Conservation (phyloP, 2,329 filamentous ascomycete genomes). For the Pseudogymnoascus sp. region DNA sequence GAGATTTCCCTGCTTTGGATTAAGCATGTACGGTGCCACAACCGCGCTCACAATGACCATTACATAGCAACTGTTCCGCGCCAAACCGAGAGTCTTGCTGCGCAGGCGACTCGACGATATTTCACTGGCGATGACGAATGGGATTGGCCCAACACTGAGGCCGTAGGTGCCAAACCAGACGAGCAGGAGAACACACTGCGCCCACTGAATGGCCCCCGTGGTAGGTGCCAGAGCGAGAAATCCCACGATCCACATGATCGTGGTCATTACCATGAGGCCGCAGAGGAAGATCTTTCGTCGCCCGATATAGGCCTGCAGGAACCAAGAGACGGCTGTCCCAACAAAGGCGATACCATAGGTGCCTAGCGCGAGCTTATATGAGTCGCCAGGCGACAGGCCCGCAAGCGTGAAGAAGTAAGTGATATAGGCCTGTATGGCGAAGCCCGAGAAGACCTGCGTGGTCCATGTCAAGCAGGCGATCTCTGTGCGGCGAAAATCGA, state of each 20-base stretch:
- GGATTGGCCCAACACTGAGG: neutral
- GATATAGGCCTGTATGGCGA: slow-evolving; percentile 53
- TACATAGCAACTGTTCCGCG: slow-evolving; percentile 47
- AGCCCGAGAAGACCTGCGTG: slow-evolving; percentile 54
- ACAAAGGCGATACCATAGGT: slow-evolving; percentile 32
- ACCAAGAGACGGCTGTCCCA: slow-evolving; percentile 8
- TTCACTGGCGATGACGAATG: slow-evolving; percentile 21
- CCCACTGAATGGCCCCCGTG: slow-evolving; percentile 29
- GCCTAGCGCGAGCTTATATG: slow-evolving; percentile 46
- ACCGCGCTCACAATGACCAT: slow-evolving; percentile 25
- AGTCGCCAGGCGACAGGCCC: slow-evolving; percentile 37
- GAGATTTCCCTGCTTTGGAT: slow-evolving; percentile 16
- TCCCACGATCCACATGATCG: slow-evolving; percentile 6
- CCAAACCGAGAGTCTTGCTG: slow-evolving; percentile 32
- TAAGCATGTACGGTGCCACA: slow-evolving; percentile 64
- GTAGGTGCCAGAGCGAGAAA: slow-evolving; percentile 9
- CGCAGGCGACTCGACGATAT: slow-evolving; percentile 30
- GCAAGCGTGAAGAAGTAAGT: slow-evolving; percentile 51
- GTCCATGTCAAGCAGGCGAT: slow-evolving; percentile 58
- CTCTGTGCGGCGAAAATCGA: slow-evolving; percentile 70
- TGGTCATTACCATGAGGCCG: slow-evolving; percentile 2
- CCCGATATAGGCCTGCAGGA: neutral
- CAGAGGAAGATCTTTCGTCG: slow-evolving; percentile 5
- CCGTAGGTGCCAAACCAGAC: slow-evolving; percentile 32
- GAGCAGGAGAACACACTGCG: slow-evolving; percentile 33